Evolutionary conservation across 345 rosid genomes (phyloP).

Genomic region (Alliaria petiolata): DNA sequence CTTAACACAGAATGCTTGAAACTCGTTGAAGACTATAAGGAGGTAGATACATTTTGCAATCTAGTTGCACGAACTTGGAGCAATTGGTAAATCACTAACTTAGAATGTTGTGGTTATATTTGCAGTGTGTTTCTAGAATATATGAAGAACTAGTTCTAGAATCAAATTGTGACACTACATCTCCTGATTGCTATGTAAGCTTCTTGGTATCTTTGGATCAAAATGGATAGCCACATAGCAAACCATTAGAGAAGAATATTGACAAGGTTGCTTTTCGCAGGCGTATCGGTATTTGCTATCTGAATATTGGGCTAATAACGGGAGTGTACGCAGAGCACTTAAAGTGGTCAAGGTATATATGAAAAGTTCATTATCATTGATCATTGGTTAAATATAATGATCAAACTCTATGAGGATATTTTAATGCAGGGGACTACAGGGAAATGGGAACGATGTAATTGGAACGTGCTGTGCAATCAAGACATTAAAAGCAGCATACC

Average conservation of each 20-base stretch:
- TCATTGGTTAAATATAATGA: background rate
- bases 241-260: background rate
- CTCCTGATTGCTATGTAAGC: conserved; percentile 23
- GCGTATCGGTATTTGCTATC: background rate
- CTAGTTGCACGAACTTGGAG: background rate
- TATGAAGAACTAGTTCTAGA: background rate
- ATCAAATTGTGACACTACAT: background rate
- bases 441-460: conserved; percentile 16
- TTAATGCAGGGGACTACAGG: conserved; percentile 13
- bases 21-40: background rate
- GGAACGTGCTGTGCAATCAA: background rate
- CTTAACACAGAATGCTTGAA: conserved; percentile 36
- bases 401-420: background rate
- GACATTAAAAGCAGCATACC: conserved; percentile 25
- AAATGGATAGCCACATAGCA: background rate
- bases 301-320: conserved; percentile 11
- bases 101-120: background rate
- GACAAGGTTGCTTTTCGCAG: background rate
- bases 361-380: background rate
- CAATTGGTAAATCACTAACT: background rate
- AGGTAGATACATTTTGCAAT: background rate
- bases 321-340: conserved; percentile 22
- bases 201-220: background rate
- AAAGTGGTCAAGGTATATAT: conserved; percentile 9
- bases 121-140: conserved; percentile 15